phyloP scores from a whole-genome alignment of 2,329 filamentous ascomycete genomes.

The Esteya vermicola region DNA sequence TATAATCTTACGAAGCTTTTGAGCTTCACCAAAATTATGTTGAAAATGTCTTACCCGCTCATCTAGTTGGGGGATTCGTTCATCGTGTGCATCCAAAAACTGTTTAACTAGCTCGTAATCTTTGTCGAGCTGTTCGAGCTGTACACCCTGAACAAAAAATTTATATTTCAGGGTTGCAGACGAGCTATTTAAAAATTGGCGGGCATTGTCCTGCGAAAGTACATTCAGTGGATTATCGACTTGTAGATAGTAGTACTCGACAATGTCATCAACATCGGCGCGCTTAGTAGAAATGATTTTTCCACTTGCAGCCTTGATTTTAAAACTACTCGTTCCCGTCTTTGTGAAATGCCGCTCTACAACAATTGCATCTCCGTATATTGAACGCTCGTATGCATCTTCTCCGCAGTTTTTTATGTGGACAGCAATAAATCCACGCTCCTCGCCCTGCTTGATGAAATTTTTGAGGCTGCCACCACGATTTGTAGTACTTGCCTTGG shows the following conservation, averaged over 20 bases:
- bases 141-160: slow-evolving; percentile 89
- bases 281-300: slow-evolving; percentile 70
- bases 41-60: slow-evolving; percentile 51
- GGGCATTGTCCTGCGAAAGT: slow-evolving; percentile 85
- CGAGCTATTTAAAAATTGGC: slow-evolving; percentile 81
- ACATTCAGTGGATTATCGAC: slow-evolving; percentile 96
- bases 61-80: slow-evolving; percentile 44
- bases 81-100: slow-evolving; percentile 56
- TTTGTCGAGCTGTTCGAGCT: slow-evolving; percentile 79
- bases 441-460: slow-evolving; percentile 76
- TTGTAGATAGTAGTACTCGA: slow-evolving; percentile 84
- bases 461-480: slow-evolving; percentile 78
- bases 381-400: slow-evolving; percentile 67
- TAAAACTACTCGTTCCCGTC: slow-evolving; percentile 66
- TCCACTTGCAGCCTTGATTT: slow-evolving; percentile 61
- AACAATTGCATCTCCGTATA: slow-evolving; percentile 73
- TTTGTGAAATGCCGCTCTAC: slow-evolving; percentile 83
- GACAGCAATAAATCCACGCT: slow-evolving; percentile 63
- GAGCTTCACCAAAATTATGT: slow-evolving; percentile 43
- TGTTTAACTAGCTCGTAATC: slow-evolving; percentile 81
- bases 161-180: slow-evolving; percentile 80
- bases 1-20: slow-evolving; percentile 48
- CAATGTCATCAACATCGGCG: slow-evolving; percentile 77
- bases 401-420: slow-evolving; percentile 83
- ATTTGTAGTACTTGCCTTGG: slow-evolving; percentile 85